Base-by-base conservation (phyloP, 805 yeast species). In the Metschnikowia vanudenii region DNA sequence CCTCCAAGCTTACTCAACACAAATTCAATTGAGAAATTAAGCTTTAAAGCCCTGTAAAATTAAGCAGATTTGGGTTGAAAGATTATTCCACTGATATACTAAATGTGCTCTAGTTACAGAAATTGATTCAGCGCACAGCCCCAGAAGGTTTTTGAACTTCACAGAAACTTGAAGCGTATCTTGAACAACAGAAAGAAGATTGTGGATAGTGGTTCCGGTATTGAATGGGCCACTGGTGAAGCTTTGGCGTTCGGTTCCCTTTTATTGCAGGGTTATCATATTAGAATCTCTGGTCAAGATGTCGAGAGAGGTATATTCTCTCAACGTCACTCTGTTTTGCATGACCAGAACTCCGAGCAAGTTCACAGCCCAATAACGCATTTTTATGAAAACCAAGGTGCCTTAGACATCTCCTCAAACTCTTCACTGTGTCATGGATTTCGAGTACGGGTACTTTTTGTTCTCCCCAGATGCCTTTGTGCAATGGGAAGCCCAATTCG, bases 221-320 rank as follows among this genome's bases (percentile, higher is more conserved):
- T 94, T 56, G 99, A 94, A 71, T 94, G 98, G 99, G 85, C 99
- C 39, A 94, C 99, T 49, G 99, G 96, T 81, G 99, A 94, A 76
- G 98, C 98, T 39, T 82, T 94, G 60, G 99, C 99, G 16, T 92
- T 85, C 62, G 99, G 98, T 64, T 82, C 97, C 42, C 78, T 94
- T 58, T 85, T 84, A 45, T 67, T 83, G 62, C 99, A 94, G 74
- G 99, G 99, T 55, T 86, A 85, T 74, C 96, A 92, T 61, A 95
- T 94, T 50, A 88, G 99, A 78, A 86, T 94, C 42, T 88, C 97
- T 39, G 99, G 99, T 68, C 98, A 94, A 78, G 99, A 94, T 81
- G 98, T 94, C 56, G 99, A 94, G 80, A 90, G 99, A 82, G 99
- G 99, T 78, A 94, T 99, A 34, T 92, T 94, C 81, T 94, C 99